Base-by-base conservation (phyloP, 2,329 filamentous ascomycete genomes). In the Didymella pomorum region DNA sequence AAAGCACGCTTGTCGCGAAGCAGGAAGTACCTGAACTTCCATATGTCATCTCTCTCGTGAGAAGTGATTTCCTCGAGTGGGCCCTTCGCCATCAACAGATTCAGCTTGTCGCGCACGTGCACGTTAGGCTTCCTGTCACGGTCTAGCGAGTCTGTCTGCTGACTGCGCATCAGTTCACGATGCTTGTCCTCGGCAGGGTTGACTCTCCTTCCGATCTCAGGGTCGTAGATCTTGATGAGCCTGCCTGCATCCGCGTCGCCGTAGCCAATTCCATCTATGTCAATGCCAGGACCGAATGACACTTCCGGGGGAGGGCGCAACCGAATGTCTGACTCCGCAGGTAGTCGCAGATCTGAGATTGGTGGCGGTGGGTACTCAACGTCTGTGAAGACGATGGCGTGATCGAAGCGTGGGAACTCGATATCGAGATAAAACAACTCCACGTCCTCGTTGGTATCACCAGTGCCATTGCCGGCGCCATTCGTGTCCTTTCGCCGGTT, bases 131-230 rank as follows among this genome's bases (percentile, higher is more conserved):
- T 97, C 62, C 97, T 82, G 74, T 99, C 95, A 66, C 95, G 91
- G 76, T 99, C 96, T 64, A 98, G 82, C 45, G 95, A 92, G n/a
- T 93, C 92, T 65, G 96, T 96, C 28, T 96, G 87, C 67, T 95
- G 92, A 74, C 93, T 96, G 75, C 95, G 88, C 66, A 98, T 93
- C 23, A 99, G 83, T 61, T 93, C 86, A 63, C 95, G 87, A 77
- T 99, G 95, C 76, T 99, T 99, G 72, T 89, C 92, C 77, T 99
- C 95, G 11, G 93, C 93, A 1, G 94, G 95, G 72, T 99, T 99
- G 66, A 97, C 93, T 57, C 86, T 87, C 35, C 92, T 89, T 0
- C 92, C 93, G 46, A 95, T 89, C 76, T 99, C 95, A 0, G 95
- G 93, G 66, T 99, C 95, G 70, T 97, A 98, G 1, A 98, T 91